phyloP scores from a whole-genome alignment of 352 stramenopile genomes.

The Peronospora destructor region DNA sequence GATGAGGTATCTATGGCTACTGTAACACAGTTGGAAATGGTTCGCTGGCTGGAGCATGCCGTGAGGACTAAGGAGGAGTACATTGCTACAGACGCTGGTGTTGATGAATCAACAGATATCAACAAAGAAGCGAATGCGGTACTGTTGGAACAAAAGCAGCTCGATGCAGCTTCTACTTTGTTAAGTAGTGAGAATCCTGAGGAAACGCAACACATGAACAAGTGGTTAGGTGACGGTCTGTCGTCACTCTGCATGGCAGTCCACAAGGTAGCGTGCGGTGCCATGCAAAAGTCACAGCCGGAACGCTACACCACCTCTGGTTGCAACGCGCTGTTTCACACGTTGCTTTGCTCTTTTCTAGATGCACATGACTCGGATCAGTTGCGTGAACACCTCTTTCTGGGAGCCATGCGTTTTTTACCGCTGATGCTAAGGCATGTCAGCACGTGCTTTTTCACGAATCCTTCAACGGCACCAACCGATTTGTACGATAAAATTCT shows the following conservation, averaged over 20 bases:
- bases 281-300: conserved; percentile 77
- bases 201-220: conserved; percentile 30
- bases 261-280: conserved; percentile 74
- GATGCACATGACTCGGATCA: conserved; percentile 51
- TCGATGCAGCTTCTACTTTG: conserved; percentile 9
- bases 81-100: background rate
- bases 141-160: conserved; percentile 32
- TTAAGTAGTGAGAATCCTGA: conserved; percentile 10
- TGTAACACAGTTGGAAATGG: conserved; percentile 29
- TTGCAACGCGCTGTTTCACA: conserved; percentile 75
- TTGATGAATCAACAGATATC: conserved; percentile 13
- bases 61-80: conserved; percentile 10
- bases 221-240: conserved; percentile 62
- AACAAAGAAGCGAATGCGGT: conserved; percentile 17
- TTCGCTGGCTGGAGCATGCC: conserved; percentile 41
- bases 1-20: conserved; percentile 7
- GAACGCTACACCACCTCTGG: conserved; percentile 72
- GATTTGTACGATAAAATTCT: conserved; percentile 41
- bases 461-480: conserved; percentile 17
- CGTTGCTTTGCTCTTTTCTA: conserved; percentile 68
- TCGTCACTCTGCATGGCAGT: conserved; percentile 80
- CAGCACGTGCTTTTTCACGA: conserved; percentile 18
- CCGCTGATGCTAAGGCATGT: conserved; percentile 67
- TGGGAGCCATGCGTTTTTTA: conserved; percentile 69
- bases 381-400: conserved; percentile 53